Percentiles rank a stretch among this genome's conserved stretches.
phyloP scores from a whole-genome alignment of 352 stramenopile genomes.

The Phytophthora nicotianae region DNA sequence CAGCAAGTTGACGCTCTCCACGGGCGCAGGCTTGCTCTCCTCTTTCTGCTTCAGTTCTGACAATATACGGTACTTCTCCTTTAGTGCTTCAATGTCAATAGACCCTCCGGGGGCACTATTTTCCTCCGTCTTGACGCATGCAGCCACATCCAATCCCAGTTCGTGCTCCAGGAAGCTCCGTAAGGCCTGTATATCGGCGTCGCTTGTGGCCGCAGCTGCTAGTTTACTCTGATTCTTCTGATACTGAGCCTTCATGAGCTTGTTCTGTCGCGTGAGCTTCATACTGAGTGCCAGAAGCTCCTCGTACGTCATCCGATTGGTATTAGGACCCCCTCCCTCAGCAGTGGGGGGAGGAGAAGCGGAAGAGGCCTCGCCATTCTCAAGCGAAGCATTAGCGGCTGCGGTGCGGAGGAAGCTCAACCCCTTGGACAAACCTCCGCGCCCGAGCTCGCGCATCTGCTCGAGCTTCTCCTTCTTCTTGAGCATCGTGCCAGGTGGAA shows the following conservation, averaged over 20 bases:
- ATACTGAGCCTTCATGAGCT: conserved; percentile 85
- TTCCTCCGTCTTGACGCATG: conserved; percentile 40
- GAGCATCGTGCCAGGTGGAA: conserved; percentile 42
- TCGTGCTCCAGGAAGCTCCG: conserved; percentile 63
- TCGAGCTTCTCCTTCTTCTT: conserved; percentile 90
- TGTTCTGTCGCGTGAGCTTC: conserved; percentile 91
- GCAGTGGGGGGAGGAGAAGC: background rate
- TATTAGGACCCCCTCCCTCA: conserved; percentile 16
- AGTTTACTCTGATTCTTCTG: conserved; percentile 75
- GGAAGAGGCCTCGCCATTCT: conserved; percentile 18
- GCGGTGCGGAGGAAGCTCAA: conserved; percentile 77
- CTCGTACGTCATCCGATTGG: conserved; percentile 72
- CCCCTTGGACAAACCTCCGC: conserved; percentile 72
- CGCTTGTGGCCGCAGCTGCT: conserved; percentile 34
- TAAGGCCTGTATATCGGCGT: conserved; percentile 58
- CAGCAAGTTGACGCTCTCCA: conserved; percentile 48
- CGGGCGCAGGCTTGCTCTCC: conserved; percentile 17
- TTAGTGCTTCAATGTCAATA: conserved; percentile 52
- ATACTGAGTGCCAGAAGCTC: conserved; percentile 84
- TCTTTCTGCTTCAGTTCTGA: conserved; percentile 41
- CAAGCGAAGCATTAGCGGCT: conserved; percentile 17
- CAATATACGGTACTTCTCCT: conserved; percentile 55
- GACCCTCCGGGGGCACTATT: conserved; percentile 24
- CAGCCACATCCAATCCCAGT: conserved; percentile 69
- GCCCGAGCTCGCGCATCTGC: conserved; percentile 88